Conservation (phyloP, 768 basidiomycete genomes). For the Lyophyllum decastes region DNA sequence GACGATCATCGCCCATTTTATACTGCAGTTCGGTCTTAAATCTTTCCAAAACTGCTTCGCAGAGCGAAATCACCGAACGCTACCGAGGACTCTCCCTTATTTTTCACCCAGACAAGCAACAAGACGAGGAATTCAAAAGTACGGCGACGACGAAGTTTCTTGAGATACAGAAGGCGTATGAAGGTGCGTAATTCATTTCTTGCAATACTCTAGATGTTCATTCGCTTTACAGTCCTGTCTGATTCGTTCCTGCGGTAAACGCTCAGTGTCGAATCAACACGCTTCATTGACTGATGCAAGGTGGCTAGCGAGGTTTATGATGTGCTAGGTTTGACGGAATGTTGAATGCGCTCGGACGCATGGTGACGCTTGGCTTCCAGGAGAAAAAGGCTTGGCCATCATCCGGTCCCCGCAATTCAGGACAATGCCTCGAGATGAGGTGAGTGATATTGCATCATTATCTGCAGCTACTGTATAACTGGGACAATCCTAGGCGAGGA, state of each 20-base stretch:
- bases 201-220: not conserved
- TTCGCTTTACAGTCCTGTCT: constrained; percentile 52
- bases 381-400: constrained; percentile 37
- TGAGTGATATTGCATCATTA: constrained; percentile 19
- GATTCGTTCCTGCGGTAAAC: constrained; percentile 67
- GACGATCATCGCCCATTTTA: not conserved
- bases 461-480: not conserved
- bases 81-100: constrained; percentile 72
- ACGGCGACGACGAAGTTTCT: constrained; percentile 70
- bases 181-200: constrained; percentile 47
- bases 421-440: constrained; percentile 48
- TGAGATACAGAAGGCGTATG: constrained; percentile 81
- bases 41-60: constrained; percentile 61
- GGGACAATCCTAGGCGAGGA: constrained; percentile 40
- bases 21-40: constrained; percentile 65
- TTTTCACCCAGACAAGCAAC: constrained; percentile 87
- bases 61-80: constrained; percentile 71
- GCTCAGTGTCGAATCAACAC: constrained; percentile 17
- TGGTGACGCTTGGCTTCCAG: constrained; percentile 13
- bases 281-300: constrained; percentile 1
- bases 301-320: constrained; percentile 70
- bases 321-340: constrained; percentile 48
- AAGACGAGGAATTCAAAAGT: constrained; percentile 51
- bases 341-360: not conserved
- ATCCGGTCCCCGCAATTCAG: constrained; percentile 47